Percentiles rank a stretch among this genome's conserved stretches.
Conservation (phyloP, 164 flowering plant species). For the Vitis amurensis region DNA sequence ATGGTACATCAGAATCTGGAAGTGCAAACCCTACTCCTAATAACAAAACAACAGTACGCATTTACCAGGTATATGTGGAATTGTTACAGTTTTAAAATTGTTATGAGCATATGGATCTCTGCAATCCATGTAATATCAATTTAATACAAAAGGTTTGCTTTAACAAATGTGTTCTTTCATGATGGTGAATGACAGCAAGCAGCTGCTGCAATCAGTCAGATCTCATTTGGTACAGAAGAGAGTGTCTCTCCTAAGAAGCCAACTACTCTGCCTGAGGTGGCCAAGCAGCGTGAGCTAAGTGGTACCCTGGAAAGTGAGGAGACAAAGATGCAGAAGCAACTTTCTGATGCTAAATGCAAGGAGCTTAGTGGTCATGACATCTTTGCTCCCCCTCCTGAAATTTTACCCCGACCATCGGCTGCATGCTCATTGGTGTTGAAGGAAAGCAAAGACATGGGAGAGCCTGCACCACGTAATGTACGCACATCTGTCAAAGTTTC, state of each 20-base stretch:
- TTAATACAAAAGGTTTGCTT: background rate
- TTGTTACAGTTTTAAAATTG: background rate
- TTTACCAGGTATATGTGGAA: constrained; percentile 70
- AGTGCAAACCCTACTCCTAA: constrained; percentile 39
- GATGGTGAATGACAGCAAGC: constrained; percentile 58
- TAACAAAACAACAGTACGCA: constrained; percentile 68
- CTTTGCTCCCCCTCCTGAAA: constrained; percentile 89
- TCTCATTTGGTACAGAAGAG: constrained; percentile 82
- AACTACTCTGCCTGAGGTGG: constrained; percentile 70
- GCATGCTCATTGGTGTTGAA: constrained; percentile 52
- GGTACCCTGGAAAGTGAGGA: constrained; percentile 83
- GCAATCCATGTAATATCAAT: background rate
- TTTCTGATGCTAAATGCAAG: constrained; percentile 78
- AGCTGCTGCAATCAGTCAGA: constrained; percentile 79
- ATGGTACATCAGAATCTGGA: constrained; percentile 49
- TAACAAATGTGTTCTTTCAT: background rate
- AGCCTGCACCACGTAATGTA: constrained; percentile 51
- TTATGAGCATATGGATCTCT: background rate
- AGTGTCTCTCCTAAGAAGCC: constrained; percentile 81
- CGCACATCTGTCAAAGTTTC: constrained; percentile 61
- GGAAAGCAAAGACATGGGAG: constrained; percentile 63
- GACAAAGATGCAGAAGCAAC: constrained; percentile 61
- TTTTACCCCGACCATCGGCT: constrained; percentile 49
- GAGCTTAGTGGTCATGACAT: constrained; percentile 96
- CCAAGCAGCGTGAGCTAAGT: constrained; percentile 93